Evolutionary conservation across 2,329 filamentous ascomycete genomes (phyloP).

Genomic region (Fusarium tuaranense): DNA sequence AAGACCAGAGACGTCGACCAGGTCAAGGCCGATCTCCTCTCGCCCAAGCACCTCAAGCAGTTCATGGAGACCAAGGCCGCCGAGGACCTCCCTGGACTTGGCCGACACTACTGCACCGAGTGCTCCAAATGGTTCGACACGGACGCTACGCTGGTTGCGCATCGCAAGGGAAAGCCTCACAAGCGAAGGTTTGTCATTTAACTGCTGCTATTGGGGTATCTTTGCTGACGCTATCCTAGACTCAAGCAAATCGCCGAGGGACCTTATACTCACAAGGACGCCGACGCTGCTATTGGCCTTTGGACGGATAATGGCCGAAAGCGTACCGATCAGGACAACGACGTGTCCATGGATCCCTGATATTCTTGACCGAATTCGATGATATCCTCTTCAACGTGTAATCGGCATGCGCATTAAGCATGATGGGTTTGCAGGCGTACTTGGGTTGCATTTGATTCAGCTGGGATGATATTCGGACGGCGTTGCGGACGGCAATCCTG

Average conservation of each 20-base stretch:
- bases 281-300: slow-evolving; percentile 82
- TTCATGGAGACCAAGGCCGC: slow-evolving; percentile 82
- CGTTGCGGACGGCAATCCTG: slow-evolving; percentile 33
- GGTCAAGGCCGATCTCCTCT: slow-evolving; percentile 83
- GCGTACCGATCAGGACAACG: slow-evolving; percentile 36
- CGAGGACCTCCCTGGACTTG: slow-evolving; percentile 90
- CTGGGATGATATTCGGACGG: slow-evolving; percentile 4
- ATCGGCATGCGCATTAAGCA: background rate
- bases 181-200: slow-evolving; percentile 75
- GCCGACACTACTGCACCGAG: slow-evolving; percentile 88
- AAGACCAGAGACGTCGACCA: slow-evolving; percentile 91
- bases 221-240: slow-evolving; percentile 59
- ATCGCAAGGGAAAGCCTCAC: slow-evolving; percentile 90
- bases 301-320: slow-evolving; percentile 70
- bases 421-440: slow-evolving; percentile 11
- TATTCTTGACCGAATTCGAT: slow-evolving; percentile 1
- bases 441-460: slow-evolving; percentile 15
- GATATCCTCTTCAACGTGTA: slow-evolving; percentile 8
- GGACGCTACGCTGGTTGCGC: slow-evolving; percentile 78
- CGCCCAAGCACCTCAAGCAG: slow-evolving; percentile 81
- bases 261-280: slow-evolving; percentile 87
- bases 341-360: slow-evolving; percentile 52
- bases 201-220: slow-evolving; percentile 13
- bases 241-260: slow-evolving; percentile 85
- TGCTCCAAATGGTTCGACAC: slow-evolving; percentile 98